Evolutionary conservation across 2,329 filamentous ascomycete genomes (phyloP), one percentile per base, ranked within the genome.

Genomic region (Neurospora crassa): DNA sequence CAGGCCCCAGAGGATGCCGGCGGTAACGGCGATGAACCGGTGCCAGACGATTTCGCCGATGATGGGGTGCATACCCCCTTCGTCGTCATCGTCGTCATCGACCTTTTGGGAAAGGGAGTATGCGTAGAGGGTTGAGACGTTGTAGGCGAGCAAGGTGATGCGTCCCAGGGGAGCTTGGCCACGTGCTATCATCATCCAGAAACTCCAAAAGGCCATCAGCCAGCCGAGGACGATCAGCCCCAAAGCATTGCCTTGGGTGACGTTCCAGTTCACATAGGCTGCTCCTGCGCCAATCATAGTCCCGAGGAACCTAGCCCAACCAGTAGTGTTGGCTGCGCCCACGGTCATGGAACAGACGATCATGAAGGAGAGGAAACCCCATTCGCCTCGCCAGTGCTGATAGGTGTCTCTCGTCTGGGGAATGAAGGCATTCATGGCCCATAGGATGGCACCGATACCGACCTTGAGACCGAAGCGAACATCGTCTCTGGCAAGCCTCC

Each of bases 341-440:
- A 97, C 95, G 0, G 95, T 99, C 94, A 97, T 98, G 45, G 92
- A 94, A 79, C 94, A 97, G 34, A 99, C 96, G 78, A 98, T 90
- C 95, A 98, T 98, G 83, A 97, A 98, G 0, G 94, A 97, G 70
- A 99, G 81, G 2, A 99, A 85, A 29, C 96, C 96, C 96, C 96
- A 99, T 84, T 99, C 96, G 40, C 95, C 95, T 79, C 95, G 87
- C 93, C 94, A 98, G 77, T 91, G 91, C 69, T 89, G 86, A 79
- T 97, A 99, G 24, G 91, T 86, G 0, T 92, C 92, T 69, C 94
- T 86, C 2, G 94, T 97, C 10, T 86, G 83, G 0, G 90, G 87
- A 42, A 97, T 87, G 77, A 97, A 99, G 2, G 96, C 91, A 75
- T 96, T 92, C 80, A 96, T 88, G 20, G 94, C 95, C 83, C 95